phyloP scores from a whole-genome alignment of 345 rosid genomes.

The Citrus medica region DNA sequence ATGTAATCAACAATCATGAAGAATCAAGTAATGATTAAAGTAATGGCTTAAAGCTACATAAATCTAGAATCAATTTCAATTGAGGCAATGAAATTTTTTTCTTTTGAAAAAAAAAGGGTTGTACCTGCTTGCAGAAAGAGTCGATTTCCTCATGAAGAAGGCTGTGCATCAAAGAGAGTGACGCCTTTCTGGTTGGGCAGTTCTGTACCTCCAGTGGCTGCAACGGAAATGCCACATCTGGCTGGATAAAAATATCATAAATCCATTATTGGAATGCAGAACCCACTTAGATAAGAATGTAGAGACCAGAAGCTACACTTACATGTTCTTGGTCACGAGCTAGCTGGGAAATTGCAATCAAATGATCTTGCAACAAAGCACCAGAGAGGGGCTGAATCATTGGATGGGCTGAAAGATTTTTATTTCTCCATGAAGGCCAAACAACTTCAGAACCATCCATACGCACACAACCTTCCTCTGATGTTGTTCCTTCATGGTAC shows the following conservation, averaged over 20 bases:
- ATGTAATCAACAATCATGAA: constrained; percentile 15
- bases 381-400: constrained; percentile 89
- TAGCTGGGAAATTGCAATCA: constrained; percentile 86
- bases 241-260: constrained; percentile 55
- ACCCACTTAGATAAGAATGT: constrained; percentile 6
- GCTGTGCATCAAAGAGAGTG: constrained; percentile 67
- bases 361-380: constrained; percentile 74
- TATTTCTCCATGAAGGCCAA: constrained; percentile 92
- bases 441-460: constrained; percentile 89
- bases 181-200: constrained; percentile 50
- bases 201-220: constrained; percentile 67
- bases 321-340: constrained; percentile 95
- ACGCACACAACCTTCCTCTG: constrained; percentile 65
- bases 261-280: constrained; percentile 22
- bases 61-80: neutral
- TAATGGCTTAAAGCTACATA: constrained; percentile 5
- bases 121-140: constrained; percentile 83
- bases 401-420: constrained; percentile 68
- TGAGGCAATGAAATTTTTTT: neutral
- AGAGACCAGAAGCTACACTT: constrained; percentile 29
- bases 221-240: constrained; percentile 82
- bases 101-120: neutral
- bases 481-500: constrained; percentile 67
- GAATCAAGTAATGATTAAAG: neutral
- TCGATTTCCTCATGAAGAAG: constrained; percentile 83